A percentile compares a stretch with the other conserved stretches of the same genome.
phyloP scores from a whole-genome alignment of 2,329 filamentous ascomycete genomes.

The Fusarium nygamai region DNA sequence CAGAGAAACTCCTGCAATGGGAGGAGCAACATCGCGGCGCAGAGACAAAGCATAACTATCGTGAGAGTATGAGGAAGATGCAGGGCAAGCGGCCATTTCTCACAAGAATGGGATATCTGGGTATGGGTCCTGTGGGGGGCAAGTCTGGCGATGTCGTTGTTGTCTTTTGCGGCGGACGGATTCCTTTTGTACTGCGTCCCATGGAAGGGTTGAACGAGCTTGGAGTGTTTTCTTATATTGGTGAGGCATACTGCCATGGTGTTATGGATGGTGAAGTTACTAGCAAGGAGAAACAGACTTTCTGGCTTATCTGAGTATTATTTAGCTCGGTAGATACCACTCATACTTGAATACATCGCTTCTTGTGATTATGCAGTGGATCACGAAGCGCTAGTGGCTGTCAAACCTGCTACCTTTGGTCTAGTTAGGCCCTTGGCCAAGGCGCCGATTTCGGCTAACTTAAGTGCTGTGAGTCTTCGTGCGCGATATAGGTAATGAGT shows the following conservation, averaged over 20 bases:
- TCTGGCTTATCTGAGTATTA: background rate
- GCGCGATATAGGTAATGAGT: background rate
- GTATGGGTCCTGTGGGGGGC: background rate
- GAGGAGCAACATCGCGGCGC: background rate
- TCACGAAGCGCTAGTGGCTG: background rate
- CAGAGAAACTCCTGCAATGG: background rate
- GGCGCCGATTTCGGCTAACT: background rate
- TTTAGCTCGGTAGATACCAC: background rate
- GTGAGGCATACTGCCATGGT: background rate
- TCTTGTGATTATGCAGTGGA: background rate
- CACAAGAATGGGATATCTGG: background rate
- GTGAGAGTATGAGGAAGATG: background rate
- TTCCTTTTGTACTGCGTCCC: background rate
- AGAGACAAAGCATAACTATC: background rate
- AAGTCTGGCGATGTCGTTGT: background rate
- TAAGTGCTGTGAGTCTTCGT: background rate
- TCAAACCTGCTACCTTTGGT: background rate
- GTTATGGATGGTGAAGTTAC: background rate
- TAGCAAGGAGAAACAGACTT: background rate
- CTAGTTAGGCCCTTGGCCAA: no score
- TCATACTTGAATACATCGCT: background rate
- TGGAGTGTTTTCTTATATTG: background rate
- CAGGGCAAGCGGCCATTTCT: background rate
- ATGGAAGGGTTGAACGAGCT: accelerated
- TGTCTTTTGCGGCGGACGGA: background rate